Evolutionary conservation across 257 asterid species (phyloP), one percentile per base, ranked within the genome.

Genomic region (Handroanthus guayacan): DNA sequence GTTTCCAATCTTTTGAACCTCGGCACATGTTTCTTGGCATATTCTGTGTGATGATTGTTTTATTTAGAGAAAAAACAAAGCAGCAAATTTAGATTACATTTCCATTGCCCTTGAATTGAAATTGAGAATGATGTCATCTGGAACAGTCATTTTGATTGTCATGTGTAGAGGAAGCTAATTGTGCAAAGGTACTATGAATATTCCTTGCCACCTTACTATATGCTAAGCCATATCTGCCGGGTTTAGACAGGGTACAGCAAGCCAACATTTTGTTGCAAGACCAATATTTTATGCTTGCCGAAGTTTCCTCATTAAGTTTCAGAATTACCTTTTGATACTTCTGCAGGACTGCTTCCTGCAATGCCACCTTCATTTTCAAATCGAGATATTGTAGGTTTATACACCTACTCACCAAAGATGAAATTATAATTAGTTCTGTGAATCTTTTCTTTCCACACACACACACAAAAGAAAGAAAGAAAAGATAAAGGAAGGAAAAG

Each of bases 291-390:
- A 69, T 39, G 14, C 64, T 52, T 45, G 55, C 60, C 41, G 44
- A 31, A 66, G 62, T 74, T 79, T 36, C 34, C 41, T 71, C 77
- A 50, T 62, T 36, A 75, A 82, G 44, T 69, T 68, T 74, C 61
- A 64, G 62, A 71, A 56, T 76, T 83, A 95, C 99, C 99, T 87
- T 82, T 87, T 75, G 97, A 91, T 81, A 84, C 96, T 82, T 92
- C 96, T 25, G 95, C 97, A 1, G 97, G 99, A 38, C 90, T 85
- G 86, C 83, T 85, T 65, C 89, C 97, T 75, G 87, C 83, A 79
- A 91, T 80, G 79, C 99, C 99, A 75, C 99, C 98, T 76, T 82
- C 95, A 71, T 81, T 84, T 83, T 91, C 91, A 79, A 95, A 92
- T 79, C 94, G 91, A 73, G 95, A 86, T 60, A 95, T 76, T 56